These are phyloP conservation scores for Penicillium soppii DNA, from an alignment of 495 filamentous ascomycete genomes.

Conservation along the genomic window DNA sequence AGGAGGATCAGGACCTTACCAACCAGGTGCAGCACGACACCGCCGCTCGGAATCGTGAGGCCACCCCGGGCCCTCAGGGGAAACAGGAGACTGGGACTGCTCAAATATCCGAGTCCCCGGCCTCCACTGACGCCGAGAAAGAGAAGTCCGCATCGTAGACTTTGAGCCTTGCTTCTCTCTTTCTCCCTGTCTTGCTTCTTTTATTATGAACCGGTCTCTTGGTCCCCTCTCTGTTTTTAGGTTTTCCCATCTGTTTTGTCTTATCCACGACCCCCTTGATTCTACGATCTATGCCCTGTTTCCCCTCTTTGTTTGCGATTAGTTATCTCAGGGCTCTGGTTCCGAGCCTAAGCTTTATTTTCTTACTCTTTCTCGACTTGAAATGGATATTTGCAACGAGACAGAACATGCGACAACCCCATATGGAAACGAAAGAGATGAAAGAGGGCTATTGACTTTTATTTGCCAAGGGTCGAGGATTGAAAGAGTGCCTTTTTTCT, in stretches of 20 bases:
- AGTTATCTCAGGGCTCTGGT: conserved; percentile 11
- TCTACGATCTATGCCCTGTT: conserved; percentile 20
- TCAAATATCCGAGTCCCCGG: conserved; percentile 49
- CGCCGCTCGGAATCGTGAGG: conserved; percentile 49
- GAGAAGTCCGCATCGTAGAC: conserved; percentile 35
- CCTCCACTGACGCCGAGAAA: conserved; percentile 39
- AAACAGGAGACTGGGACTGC: conserved; percentile 26
- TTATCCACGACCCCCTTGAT: conserved; percentile 22
- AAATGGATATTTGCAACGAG: conserved; percentile 3
- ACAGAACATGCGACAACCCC: conserved; percentile 5
- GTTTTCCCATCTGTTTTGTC: no score
- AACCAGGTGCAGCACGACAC: conserved; percentile 54
- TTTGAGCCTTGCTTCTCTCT: conserved; percentile 5
- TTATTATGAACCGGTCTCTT: conserved; percentile 15
- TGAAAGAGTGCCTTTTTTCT: conserved; percentile 9
- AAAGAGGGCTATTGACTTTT: conserved; percentile 3
- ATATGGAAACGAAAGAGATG: conserved; percentile 7
- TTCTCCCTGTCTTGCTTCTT: conserved; percentile 10
- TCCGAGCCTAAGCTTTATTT: conserved; percentile 6
- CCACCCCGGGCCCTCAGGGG: conserved; percentile 55
- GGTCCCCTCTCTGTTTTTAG: conserved; percentile 19
- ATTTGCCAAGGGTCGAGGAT: conserved; percentile 3
- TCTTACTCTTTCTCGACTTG: conserved; percentile 9
- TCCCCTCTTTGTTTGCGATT: conserved; percentile 11
- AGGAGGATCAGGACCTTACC: conserved; percentile 74